Evolutionary conservation across 805 yeast genomes (phyloP), one percentile per base, ranked within the genome.

Genomic region (Candida broadrunensis): DNA sequence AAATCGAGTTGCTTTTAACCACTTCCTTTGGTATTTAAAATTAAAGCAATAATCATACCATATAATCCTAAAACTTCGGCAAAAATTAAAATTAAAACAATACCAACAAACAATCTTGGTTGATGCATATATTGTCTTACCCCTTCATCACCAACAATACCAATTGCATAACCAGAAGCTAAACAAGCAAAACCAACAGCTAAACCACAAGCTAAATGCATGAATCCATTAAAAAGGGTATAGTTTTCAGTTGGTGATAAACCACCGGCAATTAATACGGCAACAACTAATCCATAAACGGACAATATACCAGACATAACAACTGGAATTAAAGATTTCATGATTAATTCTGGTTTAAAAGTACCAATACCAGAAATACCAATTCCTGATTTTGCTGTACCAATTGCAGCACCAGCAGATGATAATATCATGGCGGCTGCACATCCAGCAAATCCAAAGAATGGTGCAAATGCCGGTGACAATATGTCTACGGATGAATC

Each of bases 351-450:
- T 11, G 99, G 99, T 61, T 87, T 86, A 71, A 91, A 93, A 35
- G 96, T 85, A 73, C 98, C 97, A 50, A 93, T 89, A 75, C 98
- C 99, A 24, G 97, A 73, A 55, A 93, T 93, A 76, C 99, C 99
- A 48, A 93, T 83, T 44, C 99, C 99, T 34, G 96, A 86, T 67
- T 93, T 93, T 47, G 98, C 98, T 3, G 98, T 91, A 43, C 99
- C 99, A 51, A 89, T 83, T 46, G 98, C 98, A 4, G 99, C 98
- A 47, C 99, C 99, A n/a, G 91, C 83, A 58, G 96, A 88, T 43
- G 95, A 83, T 44, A 91, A 72, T 18, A 88, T 78, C 87, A 88
- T 87, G 37, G 97, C 96, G 35, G 88, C 83, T 5, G 93, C 88
- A 68, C 98, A 90, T 35, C 97, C 99, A 30, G 97, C 97, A 66